phyloP scores from a whole-genome alignment of 208 protist species.

The Kentomonas sorsogonicus region DNA sequence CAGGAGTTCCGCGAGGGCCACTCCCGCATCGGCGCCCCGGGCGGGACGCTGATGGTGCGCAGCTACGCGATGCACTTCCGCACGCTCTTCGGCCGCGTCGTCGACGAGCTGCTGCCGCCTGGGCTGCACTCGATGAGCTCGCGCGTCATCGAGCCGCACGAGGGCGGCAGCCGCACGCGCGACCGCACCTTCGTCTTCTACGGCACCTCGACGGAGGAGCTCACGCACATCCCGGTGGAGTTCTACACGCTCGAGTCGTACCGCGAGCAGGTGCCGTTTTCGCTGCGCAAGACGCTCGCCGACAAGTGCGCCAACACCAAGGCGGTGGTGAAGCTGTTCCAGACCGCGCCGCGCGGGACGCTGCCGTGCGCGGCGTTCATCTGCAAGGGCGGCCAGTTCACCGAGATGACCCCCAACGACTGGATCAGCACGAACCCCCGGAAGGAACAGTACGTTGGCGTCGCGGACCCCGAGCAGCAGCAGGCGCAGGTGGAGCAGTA shows the following conservation, averaged over 20 bases:
- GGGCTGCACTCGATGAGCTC: conserved; percentile 84
- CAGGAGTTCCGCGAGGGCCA: conserved; percentile 68
- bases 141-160: conserved; percentile 83
- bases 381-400: conserved; percentile 86
- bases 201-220: conserved; percentile 62
- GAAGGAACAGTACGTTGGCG: conserved; percentile 53
- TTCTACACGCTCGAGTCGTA: conserved; percentile 92
- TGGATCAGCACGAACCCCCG: conserved; percentile 81
- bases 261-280: conserved; percentile 86
- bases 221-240: conserved; percentile 88
- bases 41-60: conserved; percentile 75
- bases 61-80: conserved; percentile 82
- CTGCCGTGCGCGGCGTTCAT: conserved; percentile 77
- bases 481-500: conserved; percentile 67
- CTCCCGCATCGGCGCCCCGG: conserved; percentile 48
- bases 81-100: conserved; percentile 86
- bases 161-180: conserved; percentile 25
- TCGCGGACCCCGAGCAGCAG: conserved; percentile 68
- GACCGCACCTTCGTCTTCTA: conserved; percentile 89
- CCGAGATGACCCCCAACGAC: conserved; percentile 77
- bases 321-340: conserved; percentile 74
- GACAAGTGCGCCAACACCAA: conserved; percentile 49
- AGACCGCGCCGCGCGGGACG: conserved; percentile 63
- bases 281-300: conserved; percentile 77
- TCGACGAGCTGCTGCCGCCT: conserved; percentile 78